These are phyloP conservation scores for Pisolithus thermaeus DNA, from an alignment of 1,284 basidiomycete genomes.

Conservation along the genomic window DNA sequence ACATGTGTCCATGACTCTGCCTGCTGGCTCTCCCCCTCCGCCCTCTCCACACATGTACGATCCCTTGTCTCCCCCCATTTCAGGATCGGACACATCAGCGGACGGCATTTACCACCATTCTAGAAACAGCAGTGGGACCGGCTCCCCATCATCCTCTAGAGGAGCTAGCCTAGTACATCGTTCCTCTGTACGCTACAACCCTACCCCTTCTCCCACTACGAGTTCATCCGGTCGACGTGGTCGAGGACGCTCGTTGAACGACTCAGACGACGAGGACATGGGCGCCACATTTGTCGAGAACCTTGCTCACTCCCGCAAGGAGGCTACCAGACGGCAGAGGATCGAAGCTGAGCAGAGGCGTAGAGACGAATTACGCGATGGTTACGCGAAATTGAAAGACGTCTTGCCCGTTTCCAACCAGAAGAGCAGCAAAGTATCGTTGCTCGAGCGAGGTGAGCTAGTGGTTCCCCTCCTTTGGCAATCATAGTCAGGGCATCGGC, in stretches of 20 bases:
- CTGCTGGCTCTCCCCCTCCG: constrained; percentile 56
- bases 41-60: constrained; percentile 74
- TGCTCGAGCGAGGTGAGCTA: constrained; percentile 74
- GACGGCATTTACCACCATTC: constrained; percentile 71
- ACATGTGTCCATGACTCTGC: constrained; percentile 47
- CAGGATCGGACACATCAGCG: constrained; percentile 78
- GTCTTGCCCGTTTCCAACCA: constrained; percentile 80
- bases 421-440: constrained; percentile 83
- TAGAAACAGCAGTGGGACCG: constrained; percentile 66
- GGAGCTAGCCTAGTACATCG: constrained; percentile 70
- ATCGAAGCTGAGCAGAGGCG: constrained; percentile 84
- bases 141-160: constrained; percentile 69
- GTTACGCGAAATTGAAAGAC: constrained; percentile 81
- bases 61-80: constrained; percentile 73
- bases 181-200: constrained; percentile 60
- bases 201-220: constrained; percentile 66
- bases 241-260: constrained; percentile 57
- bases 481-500: not conserved
- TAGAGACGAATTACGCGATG: constrained; percentile 81
- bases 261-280: constrained; percentile 76
- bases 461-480: not conserved
- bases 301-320: constrained; percentile 71
- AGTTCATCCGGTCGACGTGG: constrained; percentile 64
- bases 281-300: constrained; percentile 58
- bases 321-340: constrained; percentile 74